Evolutionary conservation across 2,329 filamentous ascomycete genomes (phyloP), one percentile per base, ranked within the genome.

Genomic region (Fusarium sp.): DNA sequence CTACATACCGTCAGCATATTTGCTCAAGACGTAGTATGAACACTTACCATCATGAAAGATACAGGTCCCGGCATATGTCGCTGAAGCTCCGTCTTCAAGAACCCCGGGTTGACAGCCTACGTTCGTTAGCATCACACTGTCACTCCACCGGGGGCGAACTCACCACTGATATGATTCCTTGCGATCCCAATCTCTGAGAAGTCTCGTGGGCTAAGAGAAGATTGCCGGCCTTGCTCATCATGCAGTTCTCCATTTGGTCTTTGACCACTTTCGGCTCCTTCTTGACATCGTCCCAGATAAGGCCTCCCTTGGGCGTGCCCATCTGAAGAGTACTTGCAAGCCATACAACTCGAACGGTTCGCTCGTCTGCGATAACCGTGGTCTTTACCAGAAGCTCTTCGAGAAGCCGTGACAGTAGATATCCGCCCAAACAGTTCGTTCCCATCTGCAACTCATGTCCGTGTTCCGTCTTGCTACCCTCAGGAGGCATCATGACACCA

Each of bases 221-320:
- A 15, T 75, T 75, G 8, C 62, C 72, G 4, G 59, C 64, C 35
- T 75, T 75, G 31, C 61, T 71, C 70, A 74, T 74, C 66, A 73
- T 73, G 50, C 73, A 74, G n/a, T 74, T 74, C 39, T 71, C 63
- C 62, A 73, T 69, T 46, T 69, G 69, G 33, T 65, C 62, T 50
- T 70, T 71, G 18, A 44, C 56, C 7, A 68, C 31, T 27, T 61
- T 62, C 11, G 73, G 72, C 31, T 66, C 65, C 17, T 45, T 38
- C 42, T 60, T 66, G 14, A 42, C 22, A 38, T 69, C 66, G 25
- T 74, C 63, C 69, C 66, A 74, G 31, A 60, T 22, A 20, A 74
- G 60, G 25, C 71, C 68, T 15, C 62, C 68, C 27, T 71, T 72
- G 5, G 65, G 62, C 3, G 70, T 64, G 14, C 72, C 62, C 38